Conservation (phyloP, 192 early-diverging fungal genomes). For the Chytriomyces sp. region DNA sequence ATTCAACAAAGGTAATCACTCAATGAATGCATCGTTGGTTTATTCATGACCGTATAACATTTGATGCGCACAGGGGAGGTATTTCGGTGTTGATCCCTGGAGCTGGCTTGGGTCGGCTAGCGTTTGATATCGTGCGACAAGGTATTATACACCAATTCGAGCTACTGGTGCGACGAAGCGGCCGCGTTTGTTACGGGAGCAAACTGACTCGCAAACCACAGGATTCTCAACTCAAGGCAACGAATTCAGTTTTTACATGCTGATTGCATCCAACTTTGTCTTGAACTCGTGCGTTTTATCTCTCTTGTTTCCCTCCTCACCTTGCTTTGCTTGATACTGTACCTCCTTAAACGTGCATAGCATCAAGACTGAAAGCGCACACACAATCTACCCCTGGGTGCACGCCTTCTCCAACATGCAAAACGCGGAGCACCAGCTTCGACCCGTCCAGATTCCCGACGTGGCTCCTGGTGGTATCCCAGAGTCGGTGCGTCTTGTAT, state of each 20-base stretch:
- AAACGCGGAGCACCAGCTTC: conserved; percentile 61
- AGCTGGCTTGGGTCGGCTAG: conserved; percentile 92
- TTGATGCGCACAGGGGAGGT: conserved; percentile 48
- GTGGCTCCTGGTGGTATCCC: conserved; percentile 67
- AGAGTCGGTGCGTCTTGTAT: conserved; percentile 10
- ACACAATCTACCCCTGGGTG: conserved; percentile 86
- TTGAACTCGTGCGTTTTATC: conserved; percentile 65
- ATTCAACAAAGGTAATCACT: conserved; percentile 49
- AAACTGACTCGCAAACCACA: background rate
- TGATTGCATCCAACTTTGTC: conserved; percentile 90
- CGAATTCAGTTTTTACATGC: conserved; percentile 98
- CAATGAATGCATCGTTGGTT: conserved; percentile 21
- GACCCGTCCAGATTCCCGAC: conserved; percentile 80
- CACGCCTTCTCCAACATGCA: conserved; percentile 87
- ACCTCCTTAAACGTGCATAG: conserved; percentile 25
- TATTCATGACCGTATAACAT: background rate
- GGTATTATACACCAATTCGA: conserved; percentile 37
- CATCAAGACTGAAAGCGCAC: conserved; percentile 55
- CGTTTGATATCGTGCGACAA: conserved; percentile 82
- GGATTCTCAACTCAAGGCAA: conserved; percentile 64
- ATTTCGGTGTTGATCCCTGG: conserved; percentile 88
- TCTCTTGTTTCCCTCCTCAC: background rate
- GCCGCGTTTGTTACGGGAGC: background rate
- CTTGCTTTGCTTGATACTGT: conserved; percentile 8
- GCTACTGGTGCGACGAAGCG: background rate